These are phyloP conservation scores for Podaxis sp. DNA, from an alignment of 768 basidiomycete species.

Conservation along the genomic window DNA sequence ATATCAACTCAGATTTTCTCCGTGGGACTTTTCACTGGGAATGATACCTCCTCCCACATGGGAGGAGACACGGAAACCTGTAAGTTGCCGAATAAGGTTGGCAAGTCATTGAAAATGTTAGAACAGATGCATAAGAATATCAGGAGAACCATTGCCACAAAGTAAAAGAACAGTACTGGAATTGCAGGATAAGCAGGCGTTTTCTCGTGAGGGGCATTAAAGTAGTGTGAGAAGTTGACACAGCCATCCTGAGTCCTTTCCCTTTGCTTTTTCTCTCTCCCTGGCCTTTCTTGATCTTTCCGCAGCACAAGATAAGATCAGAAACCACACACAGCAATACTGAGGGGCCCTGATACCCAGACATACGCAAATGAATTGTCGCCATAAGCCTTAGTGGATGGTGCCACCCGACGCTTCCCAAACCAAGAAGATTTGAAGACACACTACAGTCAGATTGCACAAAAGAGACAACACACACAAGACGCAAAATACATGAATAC, in stretches of 20 bases:
- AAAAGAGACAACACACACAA: neutral
- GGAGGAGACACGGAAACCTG: constrained; percentile 74
- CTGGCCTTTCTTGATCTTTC: too few species aligned
- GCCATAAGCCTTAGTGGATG: too few species aligned
- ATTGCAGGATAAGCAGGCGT: constrained; percentile 50
- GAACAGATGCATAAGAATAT: constrained; percentile 52
- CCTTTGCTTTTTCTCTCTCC: too few species aligned
- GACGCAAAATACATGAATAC: neutral
- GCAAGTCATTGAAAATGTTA: neutral
- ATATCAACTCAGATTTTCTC: too few species aligned
- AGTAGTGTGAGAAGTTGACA: neutral
- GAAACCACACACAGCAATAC: too few species aligned
- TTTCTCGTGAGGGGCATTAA: neutral
- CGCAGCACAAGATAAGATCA: too few species aligned
- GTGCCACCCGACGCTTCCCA: too few species aligned
- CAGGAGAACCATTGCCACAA: constrained; percentile 68
- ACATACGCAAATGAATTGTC: too few species aligned
- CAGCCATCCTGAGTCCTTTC: too few species aligned
- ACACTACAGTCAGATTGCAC: neutral
- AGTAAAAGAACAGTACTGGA: constrained; percentile 72
- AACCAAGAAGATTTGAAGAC: neutral
- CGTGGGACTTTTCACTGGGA: constrained; percentile 25
- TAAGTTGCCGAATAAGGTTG: neutral
- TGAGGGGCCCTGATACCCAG: too few species aligned
- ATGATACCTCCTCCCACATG: constrained; percentile 71